These are phyloP conservation scores for Blastobotrys elegans DNA, from an alignment of 1,139 yeast genomes.

Conservation along the genomic window DNA sequence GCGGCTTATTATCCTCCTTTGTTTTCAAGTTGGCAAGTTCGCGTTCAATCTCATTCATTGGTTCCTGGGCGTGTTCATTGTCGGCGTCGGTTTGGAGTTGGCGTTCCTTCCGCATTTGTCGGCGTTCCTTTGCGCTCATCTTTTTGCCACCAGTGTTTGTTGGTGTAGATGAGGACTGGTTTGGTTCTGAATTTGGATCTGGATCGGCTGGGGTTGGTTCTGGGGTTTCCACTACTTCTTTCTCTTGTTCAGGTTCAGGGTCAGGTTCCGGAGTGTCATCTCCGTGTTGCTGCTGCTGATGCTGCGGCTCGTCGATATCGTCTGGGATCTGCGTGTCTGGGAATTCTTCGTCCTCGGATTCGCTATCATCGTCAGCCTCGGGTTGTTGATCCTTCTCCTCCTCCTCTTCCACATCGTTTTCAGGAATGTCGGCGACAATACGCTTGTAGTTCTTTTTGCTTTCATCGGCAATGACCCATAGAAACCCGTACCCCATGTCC, in stretches of 20 bases:
- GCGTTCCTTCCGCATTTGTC: constrained; percentile 17
- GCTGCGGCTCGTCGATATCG: constrained; percentile 5
- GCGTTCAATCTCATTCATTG: constrained; percentile 10
- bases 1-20: constrained; percentile 14
- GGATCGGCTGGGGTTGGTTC: neutral
- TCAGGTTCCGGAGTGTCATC: neutral
- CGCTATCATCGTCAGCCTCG: constrained; percentile 17
- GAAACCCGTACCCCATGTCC: constrained; percentile 83
- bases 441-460: constrained; percentile 40
- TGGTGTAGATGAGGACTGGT: neutral
- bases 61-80: constrained; percentile 18
- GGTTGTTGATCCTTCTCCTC: neutral
- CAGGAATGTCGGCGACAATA: constrained; percentile 9
- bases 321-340: constrained; percentile 23
- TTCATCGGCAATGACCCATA: constrained; percentile 65
- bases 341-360: constrained; percentile 26
- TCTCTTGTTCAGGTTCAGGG: neutral
- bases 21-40: constrained; percentile 18
- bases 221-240: neutral
- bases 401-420: neutral
- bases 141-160: constrained; percentile 7
- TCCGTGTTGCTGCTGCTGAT: constrained; percentile 1
- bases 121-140: constrained; percentile 16
- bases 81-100: constrained; percentile 21
- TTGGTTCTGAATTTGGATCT: neutral